phyloP scores from a whole-genome alignment of 768 basidiomycete genomes.

The Boletus barrowsii region DNA sequence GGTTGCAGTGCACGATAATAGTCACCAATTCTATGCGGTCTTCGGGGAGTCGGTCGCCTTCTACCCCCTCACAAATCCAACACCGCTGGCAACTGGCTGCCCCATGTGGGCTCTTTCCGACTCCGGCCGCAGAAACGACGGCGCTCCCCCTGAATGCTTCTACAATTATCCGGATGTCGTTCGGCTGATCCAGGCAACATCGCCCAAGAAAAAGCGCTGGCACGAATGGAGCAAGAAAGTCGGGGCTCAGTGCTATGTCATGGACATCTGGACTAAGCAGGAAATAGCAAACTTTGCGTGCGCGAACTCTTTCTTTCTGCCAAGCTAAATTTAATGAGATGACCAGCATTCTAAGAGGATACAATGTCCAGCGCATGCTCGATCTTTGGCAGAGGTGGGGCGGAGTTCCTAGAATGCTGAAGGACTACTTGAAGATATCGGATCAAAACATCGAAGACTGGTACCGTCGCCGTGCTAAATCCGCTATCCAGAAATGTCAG shows the following conservation, averaged over 20 bases:
- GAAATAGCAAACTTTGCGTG: no score
- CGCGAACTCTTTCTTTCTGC: no score
- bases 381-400: background rate
- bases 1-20: no score
- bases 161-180: background rate
- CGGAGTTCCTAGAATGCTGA: background rate
- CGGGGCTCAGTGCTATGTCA: no score
- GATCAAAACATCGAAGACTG: fast-evolving
- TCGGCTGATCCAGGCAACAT: background rate
- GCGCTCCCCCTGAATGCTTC: background rate
- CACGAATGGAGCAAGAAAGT: no score
- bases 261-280: no score
- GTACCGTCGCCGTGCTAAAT: no score
- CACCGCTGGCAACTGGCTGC: background rate
- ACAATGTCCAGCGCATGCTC: background rate
- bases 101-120: background rate
- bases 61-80: no score
- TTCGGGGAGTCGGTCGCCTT: no score
- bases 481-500: fast-evolving
- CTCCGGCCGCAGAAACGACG: background rate
- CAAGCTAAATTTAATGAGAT: background rate
- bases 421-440: background rate
- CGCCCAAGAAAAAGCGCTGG: background rate
- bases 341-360: background rate
- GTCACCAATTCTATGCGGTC: no score